phyloP scores from a whole-genome alignment of 768 basidiomycete genomes.

The Agaricus subrufescens region DNA sequence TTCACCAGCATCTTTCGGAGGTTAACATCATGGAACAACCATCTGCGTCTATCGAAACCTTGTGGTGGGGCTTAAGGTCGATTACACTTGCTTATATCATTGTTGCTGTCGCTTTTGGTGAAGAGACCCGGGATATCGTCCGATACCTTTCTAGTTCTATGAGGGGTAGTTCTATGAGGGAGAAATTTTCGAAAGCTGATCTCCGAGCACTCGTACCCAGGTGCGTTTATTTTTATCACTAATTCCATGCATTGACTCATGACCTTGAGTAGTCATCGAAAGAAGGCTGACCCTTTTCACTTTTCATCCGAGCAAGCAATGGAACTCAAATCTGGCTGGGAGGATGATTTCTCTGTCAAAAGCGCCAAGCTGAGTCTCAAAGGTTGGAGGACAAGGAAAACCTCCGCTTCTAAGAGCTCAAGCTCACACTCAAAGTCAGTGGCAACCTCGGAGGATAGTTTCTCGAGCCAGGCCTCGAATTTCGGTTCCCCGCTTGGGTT shows the following conservation, averaged over 20 bases:
- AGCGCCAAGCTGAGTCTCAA: slow-evolving; percentile 17
- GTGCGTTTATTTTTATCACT: neutral
- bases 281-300: slow-evolving; percentile 5
- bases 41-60: slow-evolving; percentile 21
- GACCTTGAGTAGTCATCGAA: neutral
- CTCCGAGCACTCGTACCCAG: neutral
- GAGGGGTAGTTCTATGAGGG: no score
- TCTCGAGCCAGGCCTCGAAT: slow-evolving; percentile 40
- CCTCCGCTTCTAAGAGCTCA: slow-evolving; percentile 15
- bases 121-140: slow-evolving; percentile 30
- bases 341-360: slow-evolving; percentile 38
- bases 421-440: slow-evolving; percentile 24
- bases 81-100: slow-evolving; percentile 35
- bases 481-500: slow-evolving; percentile 40
- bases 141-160: slow-evolving; percentile 24
- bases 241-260: neutral
- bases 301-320: slow-evolving; percentile 19
- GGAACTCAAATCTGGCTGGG: slow-evolving; percentile 47
- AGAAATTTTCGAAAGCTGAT: neutral
- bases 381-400: slow-evolving; percentile 10
- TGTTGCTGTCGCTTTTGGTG: slow-evolving; percentile 31
- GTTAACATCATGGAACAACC: slow-evolving; percentile 27
- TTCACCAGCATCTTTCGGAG: slow-evolving; percentile 36
- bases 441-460: slow-evolving; percentile 29
- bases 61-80: slow-evolving; percentile 37